Evolutionary conservation across 2,329 filamentous ascomycete species (phyloP), one percentile per base, ranked within the genome.

Genomic region (Fusarium miscanthi): DNA sequence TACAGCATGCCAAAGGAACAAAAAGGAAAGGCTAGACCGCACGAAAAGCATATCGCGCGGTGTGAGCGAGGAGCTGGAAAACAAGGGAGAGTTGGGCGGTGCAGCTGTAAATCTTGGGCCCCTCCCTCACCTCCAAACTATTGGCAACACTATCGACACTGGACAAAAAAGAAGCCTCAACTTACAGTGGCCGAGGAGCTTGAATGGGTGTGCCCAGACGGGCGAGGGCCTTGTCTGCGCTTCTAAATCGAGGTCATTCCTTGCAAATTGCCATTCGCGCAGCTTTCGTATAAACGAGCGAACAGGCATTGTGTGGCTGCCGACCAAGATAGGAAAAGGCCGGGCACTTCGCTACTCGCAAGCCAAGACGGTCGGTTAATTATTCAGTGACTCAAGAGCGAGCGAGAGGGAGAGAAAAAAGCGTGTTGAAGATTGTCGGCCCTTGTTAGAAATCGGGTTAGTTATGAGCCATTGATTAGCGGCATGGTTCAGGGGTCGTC

Each of bases 201-300:
- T 67, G 54, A 67, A 33, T 42, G 63, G 64, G 33, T 67, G 63
- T 12, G 33, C 37, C 64, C 63, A 67, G 23, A 43, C 7, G 10
- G 30, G 40, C 10, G 41, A 54, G 25, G 65, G 63, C 43, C 54
- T 67, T 53, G 54, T 40, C 31, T 67, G 64, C 6, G 66, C 64
- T 69, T 69, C 66, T 69, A 69, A 57, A 63, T 69, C 64, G 58
- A 69, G 64, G 19, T 68, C 54, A 17, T 30, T 4, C 33, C 66
- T 57, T 23, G 63, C 35, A 69, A 33, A 69, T 69, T 69, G 64
- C 31, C 62, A 25, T 38, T 21, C 64, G 43, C 65, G 65, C 13
- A 69, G 7, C 11, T 25, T 41, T 40, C 58, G 65, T 53, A 69
- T 35, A 27, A 57, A 42, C 12, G 30, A 49, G 41, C n/a, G 30